Conservation (phyloP, 2,329 filamentous ascomycete species). For the Tricladium varicosporioides region DNA sequence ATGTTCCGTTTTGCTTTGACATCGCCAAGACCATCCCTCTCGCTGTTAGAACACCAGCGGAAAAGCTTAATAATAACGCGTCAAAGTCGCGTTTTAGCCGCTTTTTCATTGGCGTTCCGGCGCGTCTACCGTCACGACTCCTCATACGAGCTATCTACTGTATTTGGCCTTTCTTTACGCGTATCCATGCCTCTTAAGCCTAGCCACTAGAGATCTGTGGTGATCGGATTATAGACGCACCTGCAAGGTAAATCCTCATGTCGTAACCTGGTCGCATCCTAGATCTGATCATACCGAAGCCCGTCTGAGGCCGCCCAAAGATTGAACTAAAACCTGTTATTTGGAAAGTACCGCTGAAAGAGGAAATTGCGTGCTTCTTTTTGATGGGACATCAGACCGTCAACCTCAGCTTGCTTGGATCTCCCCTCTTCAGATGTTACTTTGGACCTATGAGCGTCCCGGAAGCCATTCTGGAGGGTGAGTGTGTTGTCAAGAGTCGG, state of each 20-base stretch:
- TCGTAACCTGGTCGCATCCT: slow-evolving; percentile 5
- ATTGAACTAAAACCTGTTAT: background rate
- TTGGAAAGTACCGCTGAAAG: background rate
- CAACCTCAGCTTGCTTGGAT: background rate
- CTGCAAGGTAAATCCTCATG: slow-evolving; percentile 17
- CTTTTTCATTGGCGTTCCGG: background rate
- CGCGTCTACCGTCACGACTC: background rate
- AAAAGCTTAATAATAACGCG: slow-evolving; percentile 3
- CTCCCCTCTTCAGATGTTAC: background rate
- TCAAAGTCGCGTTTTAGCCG: background rate
- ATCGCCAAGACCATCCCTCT: background rate
- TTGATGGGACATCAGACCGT: background rate
- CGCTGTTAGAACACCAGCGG: background rate
- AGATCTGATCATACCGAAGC: slow-evolving; percentile 10
- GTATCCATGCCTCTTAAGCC: slow-evolving; percentile 3
- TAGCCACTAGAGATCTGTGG: slow-evolving; percentile 8
- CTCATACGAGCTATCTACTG: background rate
- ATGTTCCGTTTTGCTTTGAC: background rate
- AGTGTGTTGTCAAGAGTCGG: background rate
- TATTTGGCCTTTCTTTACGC: background rate
- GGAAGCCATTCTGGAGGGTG: background rate
- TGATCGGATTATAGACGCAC: slow-evolving; percentile 16
- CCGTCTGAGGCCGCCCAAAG: background rate
- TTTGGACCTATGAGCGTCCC: background rate
- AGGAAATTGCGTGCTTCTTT: slow-evolving; percentile 2